These are phyloP conservation scores for Phytopythium chamaehyphon DNA, from an alignment of 352 stramenopile genomes.

Conservation along the genomic window DNA sequence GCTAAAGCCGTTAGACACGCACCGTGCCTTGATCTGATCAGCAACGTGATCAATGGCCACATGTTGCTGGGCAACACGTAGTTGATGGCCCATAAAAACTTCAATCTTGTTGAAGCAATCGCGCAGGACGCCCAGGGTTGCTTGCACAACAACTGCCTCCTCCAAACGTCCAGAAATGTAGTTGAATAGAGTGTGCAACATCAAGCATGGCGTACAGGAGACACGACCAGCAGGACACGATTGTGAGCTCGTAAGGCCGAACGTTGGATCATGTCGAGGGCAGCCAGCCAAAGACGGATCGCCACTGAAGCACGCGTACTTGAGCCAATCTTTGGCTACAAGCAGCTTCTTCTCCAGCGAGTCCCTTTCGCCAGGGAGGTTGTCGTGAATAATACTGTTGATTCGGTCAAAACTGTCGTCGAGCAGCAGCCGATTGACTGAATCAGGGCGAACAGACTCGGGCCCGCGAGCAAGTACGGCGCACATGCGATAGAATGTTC, in stretches of 20 bases:
- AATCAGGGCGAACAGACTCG: not conserved
- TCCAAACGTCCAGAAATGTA: constrained; percentile 1
- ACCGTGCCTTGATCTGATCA: constrained; percentile 3
- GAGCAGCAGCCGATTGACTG: not conserved
- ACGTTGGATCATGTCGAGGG: not conserved
- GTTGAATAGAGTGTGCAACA: not conserved
- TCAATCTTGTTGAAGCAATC: constrained; percentile 5
- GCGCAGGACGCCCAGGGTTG: not conserved
- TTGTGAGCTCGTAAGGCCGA: not conserved
- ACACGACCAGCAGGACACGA: not conserved
- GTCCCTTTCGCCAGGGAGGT: not conserved
- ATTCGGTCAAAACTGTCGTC: constrained; percentile 2
- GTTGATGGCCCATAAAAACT: constrained; percentile 2
- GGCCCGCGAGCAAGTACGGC: not conserved
- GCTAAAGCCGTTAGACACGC: not conserved
- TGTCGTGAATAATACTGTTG: not conserved
- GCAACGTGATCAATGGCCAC: constrained; percentile 1
- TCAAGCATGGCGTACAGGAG: constrained; percentile 1
- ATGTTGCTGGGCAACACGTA: constrained; percentile 1
- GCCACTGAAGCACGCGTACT: not conserved
- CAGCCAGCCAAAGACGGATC: not conserved
- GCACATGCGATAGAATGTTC: constrained; percentile 3
- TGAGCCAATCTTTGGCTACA: constrained; percentile 4
- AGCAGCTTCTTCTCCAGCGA: not conserved
- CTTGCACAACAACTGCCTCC: not conserved